Evolutionary conservation across 169 alveolate species (phyloP), one percentile per base, ranked within the genome.

Genomic region (Haemoproteus tartakovskyi): DNA sequence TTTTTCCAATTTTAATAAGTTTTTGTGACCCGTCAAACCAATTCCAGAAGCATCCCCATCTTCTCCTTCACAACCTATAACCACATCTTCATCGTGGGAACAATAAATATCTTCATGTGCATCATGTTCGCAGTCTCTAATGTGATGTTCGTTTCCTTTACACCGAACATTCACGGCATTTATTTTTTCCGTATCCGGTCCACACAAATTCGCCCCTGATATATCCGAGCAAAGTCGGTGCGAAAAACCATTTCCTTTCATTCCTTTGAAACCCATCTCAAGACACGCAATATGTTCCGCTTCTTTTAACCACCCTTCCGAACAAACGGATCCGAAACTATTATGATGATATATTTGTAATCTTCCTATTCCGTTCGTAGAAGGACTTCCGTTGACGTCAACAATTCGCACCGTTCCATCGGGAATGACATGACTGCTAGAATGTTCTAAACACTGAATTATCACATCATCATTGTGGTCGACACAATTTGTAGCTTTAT

Each of bases 181-280:
- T 36, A 93, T 93, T 78, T 87, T 90, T 38, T 87, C 90, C 12
- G 80, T 79, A 27, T 82, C 87, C 22, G 86, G 91, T 0, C 95
- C 97, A 78, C 97, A 93, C 9, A 89, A 83, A 79, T 93, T 88
- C 22, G 87, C 91, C 9, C 97, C 97, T 22, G 87, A 70, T 33
- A 93, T 87, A 29, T 89, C 91, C 21, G 88, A 56, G 27, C 97
- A 93, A 18, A 79, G 87, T 16, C 85, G 87, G 14, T 86, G 90
- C 8, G 95, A 94, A 50, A 87, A 57, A n/a, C 97, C 97, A 21
- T 94, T 95, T 36, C 90, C 88, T 83, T 91, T 82, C 18, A 81
- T 36, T 3, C 87, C 79, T 29, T 85, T 50, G 70, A 89, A 92
- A 27, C 95, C 95, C 88, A 92, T 80, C 60, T 92, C 92, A 48